A percentile compares a stretch with the other conserved stretches of the same genome.
Conservation (phyloP, 192 early-diverging fungal genomes). For the Umbelopsis vinacea region DNA sequence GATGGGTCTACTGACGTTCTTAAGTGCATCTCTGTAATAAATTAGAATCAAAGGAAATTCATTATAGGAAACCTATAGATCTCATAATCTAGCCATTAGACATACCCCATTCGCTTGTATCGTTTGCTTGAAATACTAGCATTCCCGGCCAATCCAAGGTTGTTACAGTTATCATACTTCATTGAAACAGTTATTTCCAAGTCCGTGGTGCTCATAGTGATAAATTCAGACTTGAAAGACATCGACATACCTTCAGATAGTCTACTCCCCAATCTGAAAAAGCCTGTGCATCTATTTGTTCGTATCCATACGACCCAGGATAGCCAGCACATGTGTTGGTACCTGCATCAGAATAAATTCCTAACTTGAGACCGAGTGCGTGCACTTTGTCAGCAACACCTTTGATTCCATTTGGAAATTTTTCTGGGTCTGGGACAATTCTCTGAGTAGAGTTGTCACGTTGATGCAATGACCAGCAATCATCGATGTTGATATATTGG, state of each 20-base stretch:
- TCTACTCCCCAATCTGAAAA: conserved; percentile 64
- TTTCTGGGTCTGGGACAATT: conserved; percentile 37
- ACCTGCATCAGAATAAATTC: conserved; percentile 53
- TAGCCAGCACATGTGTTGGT: conserved; percentile 54
- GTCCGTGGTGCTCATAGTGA: not conserved
- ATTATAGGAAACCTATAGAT: not conserved
- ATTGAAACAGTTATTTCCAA: not conserved
- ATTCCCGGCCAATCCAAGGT: conserved; percentile 32
- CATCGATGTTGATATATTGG: conserved; percentile 59
- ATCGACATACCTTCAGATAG: conserved; percentile 48
- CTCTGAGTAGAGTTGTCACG: conserved; percentile 39
- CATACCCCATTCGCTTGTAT: conserved; percentile 36
- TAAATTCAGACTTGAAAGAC: no score
- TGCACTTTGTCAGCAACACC: conserved; percentile 57
- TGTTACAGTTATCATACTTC: conserved; percentile 60
- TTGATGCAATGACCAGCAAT: conserved; percentile 55
- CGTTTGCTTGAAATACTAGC: conserved; percentile 18
- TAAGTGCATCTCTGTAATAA: conserved; percentile 45
- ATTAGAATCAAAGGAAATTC: not conserved
- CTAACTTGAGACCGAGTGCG: conserved; percentile 20
- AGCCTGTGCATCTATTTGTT: conserved; percentile 49
- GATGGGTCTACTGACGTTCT: conserved; percentile 48
- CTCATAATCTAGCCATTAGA: not conserved
- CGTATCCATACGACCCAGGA: conserved; percentile 53
- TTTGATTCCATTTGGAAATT: conserved; percentile 61